A percentile compares a stretch with the other conserved stretches of the same genome.
Conservation (phyloP, 306 rosid species). For the Quercus agrifolia region DNA sequence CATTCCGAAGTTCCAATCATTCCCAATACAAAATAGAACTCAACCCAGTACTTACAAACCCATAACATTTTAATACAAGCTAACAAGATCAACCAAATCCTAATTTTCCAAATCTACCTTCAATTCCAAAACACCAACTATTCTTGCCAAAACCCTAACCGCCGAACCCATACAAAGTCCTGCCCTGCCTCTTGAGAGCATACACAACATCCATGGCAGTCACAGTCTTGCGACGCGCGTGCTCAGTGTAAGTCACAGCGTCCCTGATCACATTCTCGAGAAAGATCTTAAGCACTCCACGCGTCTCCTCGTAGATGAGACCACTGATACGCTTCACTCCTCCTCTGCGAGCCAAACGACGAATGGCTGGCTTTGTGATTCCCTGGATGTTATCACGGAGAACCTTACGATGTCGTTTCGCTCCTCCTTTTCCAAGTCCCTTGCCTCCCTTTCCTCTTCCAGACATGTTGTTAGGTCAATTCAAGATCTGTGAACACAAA, state of each 20-base stretch:
- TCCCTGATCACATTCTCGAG: constrained; percentile 24
- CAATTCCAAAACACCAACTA: neutral
- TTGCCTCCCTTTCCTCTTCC: constrained; percentile 34
- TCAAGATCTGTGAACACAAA: neutral
- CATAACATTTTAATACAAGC: no score
- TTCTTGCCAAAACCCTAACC: constrained; percentile 12
- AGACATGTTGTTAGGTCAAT: neutral
- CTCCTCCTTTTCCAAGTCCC: constrained; percentile 30
- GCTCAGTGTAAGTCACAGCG: constrained; percentile 24
- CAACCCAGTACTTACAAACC: no score
- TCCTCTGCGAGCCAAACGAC: constrained; percentile 18
- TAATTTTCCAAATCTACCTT: no score
- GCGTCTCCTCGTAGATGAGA: constrained; percentile 19
- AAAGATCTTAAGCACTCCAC: constrained; percentile 27
- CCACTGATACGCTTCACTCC: constrained; percentile 26
- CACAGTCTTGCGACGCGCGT: constrained; percentile 20
- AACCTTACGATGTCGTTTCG: constrained; percentile 29
- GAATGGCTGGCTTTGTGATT: constrained; percentile 13
- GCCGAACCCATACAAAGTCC: constrained; percentile 24
- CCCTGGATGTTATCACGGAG: constrained; percentile 30
- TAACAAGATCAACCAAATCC: no score
- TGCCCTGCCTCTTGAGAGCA: constrained; percentile 22
- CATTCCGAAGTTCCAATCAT: neutral
- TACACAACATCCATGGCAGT: constrained; percentile 28
- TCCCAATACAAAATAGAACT: no score